Base-by-base conservation (phyloP, 345 rosid genomes). In the Clausena lansium region DNA sequence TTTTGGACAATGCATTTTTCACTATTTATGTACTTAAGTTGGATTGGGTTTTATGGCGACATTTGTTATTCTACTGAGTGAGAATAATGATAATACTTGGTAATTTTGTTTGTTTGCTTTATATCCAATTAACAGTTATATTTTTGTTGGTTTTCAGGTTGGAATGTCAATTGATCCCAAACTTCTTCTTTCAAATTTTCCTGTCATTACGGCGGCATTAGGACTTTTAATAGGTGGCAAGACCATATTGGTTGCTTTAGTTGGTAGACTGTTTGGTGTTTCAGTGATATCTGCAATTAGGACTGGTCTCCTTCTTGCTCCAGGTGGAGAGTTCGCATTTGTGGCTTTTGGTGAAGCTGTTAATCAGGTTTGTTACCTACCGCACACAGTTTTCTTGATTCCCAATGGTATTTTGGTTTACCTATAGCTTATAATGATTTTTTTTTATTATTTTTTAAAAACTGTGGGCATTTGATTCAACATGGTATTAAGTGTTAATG, bases 101-200 rank as follows among this genome's bases (percentile, higher is more conserved):
- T 77, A 67, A 75, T 75, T 77, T 67, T 8, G 30, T 68, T 79
- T 76, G 22, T 76, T 62, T 66, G n/a, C 59, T 38, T 76, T 77
- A 68, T 69, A 22, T 81, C 80, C 79, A 83, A 72, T 75, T 84
- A 84, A 86, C 58, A 39, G 41, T 64, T 45, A 75, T 74, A 68
- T 50, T 81, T 70, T 68, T 75, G 52, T 72, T 79, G 72, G 77
- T 77, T 85, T 86, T 84, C 93, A 96, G 99, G 99, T 96, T 84
- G 99, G 99, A 81, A 96, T 96, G 98, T 96, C 99, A 35, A 96
- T 96, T 81, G 98, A 96, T 87, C 99, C 98, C 58, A 96, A 93
- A 79, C 96, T 96, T 80, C 95, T 95, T 76, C 60, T 92, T 76
- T 91, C 98, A 70, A 96, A 96, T 74, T 92, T 91, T 83, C 98